These are phyloP conservation scores for Cerioporus squamosus DNA, from an alignment of 1,284 basidiomycete species.

Conservation along the genomic window DNA sequence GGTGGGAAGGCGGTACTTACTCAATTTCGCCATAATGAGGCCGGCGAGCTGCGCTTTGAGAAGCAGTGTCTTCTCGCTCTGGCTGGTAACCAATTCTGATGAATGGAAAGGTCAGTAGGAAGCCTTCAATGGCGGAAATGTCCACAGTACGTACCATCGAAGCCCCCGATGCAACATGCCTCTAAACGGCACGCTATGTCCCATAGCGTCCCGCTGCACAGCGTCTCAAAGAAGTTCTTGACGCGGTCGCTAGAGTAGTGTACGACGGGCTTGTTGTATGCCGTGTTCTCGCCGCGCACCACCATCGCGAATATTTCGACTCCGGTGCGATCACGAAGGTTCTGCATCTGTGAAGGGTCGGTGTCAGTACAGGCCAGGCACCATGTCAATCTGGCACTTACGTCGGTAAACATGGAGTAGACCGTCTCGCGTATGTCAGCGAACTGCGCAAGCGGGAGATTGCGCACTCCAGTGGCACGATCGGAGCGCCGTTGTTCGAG, in stretches of 20 bases:
- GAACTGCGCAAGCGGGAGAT: background rate
- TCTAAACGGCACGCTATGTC: conserved; percentile 16
- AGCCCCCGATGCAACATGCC: conserved; percentile 15
- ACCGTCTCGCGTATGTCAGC: background rate
- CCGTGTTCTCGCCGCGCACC: background rate
- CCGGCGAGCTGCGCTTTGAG: conserved; percentile 10
- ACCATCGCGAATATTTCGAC: conserved; percentile 18
- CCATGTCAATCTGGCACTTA: background rate
- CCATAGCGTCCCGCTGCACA: background rate
- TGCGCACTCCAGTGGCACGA: background rate
- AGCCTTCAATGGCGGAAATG: background rate
- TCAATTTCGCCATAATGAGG: conserved; percentile 17
- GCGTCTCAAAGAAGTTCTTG: conserved; percentile 8
- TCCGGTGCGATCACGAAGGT: conserved; percentile 16
- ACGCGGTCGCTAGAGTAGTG: conserved; percentile 11
- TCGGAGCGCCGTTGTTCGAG: background rate
- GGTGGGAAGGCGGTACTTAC: conserved; percentile 9
- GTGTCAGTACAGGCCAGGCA: background rate
- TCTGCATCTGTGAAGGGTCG: conserved; percentile 2
- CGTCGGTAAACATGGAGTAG: background rate
- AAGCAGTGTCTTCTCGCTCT: conserved; percentile 1
- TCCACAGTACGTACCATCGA: conserved; percentile 12
- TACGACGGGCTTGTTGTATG: conserved; percentile 15
- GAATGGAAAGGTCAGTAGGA: background rate
- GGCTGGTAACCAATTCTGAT: conserved; percentile 2